Conservation (phyloP, 2,329 filamentous ascomycete genomes). For the Mycocentrospora acerina region DNA sequence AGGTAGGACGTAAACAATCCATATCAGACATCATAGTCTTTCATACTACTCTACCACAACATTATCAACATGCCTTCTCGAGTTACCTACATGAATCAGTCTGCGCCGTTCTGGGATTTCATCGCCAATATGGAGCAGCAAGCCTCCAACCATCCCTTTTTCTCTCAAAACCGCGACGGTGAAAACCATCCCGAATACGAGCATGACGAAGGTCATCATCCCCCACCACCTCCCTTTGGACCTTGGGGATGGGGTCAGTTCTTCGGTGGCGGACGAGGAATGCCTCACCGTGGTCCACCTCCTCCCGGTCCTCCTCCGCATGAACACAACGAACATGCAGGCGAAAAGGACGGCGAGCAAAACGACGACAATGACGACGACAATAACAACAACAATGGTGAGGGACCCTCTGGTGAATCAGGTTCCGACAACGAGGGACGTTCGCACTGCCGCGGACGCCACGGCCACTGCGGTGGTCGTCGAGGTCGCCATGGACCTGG, state of each 20-base stretch:
- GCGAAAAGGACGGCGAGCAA: conserved; percentile 16
- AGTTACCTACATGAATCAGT: conserved; percentile 55
- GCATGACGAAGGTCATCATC: conserved; percentile 21
- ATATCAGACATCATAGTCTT: conserved; percentile 10
- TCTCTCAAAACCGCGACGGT: conserved; percentile 38
- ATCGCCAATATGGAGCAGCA: conserved; percentile 53
- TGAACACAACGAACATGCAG: conserved; percentile 7
- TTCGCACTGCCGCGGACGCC: conserved; percentile 14
- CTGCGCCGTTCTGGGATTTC: conserved; percentile 59
- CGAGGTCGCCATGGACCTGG: conserved; percentile 25
- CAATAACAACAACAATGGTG: conserved; percentile 25
- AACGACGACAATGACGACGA: conserved; percentile 17
- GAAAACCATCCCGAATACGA: conserved; percentile 25
- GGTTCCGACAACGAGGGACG: conserved; percentile 30
- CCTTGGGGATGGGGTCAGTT: conserved; percentile 40
- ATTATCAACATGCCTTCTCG: conserved; percentile 50
- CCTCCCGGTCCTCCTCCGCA: conserved; percentile 24
- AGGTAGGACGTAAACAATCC: conserved; percentile 10
- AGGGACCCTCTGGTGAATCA: conserved; percentile 31
- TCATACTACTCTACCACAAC: conserved; percentile 5
- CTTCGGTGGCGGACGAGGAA: conserved; percentile 24
- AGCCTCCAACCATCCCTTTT: conserved; percentile 49
- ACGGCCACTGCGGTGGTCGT: conserved; percentile 23
- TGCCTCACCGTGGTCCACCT: conserved; percentile 34
- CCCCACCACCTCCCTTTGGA: conserved; percentile 22